These are phyloP conservation scores for Aspergillus asperescens DNA, from an alignment of 495 filamentous ascomycete genomes.

Conservation along the genomic window DNA sequence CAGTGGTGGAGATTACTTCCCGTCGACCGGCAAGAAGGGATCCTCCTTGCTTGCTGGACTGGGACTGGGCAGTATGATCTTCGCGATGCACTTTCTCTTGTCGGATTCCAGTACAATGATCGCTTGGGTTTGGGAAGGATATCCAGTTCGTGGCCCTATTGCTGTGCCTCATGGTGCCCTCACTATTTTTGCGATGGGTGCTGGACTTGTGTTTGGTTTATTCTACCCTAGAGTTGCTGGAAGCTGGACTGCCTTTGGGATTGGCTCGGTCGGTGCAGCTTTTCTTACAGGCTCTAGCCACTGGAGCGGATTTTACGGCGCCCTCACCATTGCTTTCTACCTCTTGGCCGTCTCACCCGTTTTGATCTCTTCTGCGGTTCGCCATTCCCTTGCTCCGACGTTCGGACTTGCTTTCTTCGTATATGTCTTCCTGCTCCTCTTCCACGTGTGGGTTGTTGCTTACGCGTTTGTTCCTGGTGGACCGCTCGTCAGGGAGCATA, in stretches of 20 bases:
- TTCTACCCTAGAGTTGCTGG: slow-evolving; percentile 63
- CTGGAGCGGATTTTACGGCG: slow-evolving; percentile 92
- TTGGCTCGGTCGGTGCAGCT: slow-evolving; percentile 73
- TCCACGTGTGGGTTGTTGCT: slow-evolving; percentile 97
- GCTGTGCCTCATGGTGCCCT: slow-evolving; percentile 81
- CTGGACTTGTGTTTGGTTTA: slow-evolving; percentile 72
- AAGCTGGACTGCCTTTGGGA: slow-evolving; percentile 75
- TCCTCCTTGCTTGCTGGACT: slow-evolving; percentile 68
- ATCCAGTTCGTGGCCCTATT: slow-evolving; percentile 83
- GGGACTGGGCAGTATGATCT: slow-evolving; percentile 79
- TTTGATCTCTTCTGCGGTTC: slow-evolving; percentile 69
- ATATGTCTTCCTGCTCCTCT: slow-evolving; percentile 87
- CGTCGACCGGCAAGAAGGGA: slow-evolving; percentile 50
- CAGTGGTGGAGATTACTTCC: slow-evolving; percentile 48
- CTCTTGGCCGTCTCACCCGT: slow-evolving; percentile 73
- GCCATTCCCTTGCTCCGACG: slow-evolving; percentile 64
- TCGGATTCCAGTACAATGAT: slow-evolving; percentile 99
- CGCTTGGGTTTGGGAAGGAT: slow-evolving; percentile 98
- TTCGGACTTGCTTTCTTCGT: slow-evolving; percentile 85
- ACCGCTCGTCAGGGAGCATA: slow-evolving; percentile 86
- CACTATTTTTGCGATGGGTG: slow-evolving; percentile 80
- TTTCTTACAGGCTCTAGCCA: slow-evolving; percentile 71
- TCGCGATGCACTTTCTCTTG: slow-evolving; percentile 86
- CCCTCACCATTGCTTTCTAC: slow-evolving; percentile 67
- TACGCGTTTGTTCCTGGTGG: slow-evolving; percentile 99